These are phyloP conservation scores for Penicillium canescens DNA, from an alignment of 495 filamentous ascomycete genomes.

Conservation along the genomic window DNA sequence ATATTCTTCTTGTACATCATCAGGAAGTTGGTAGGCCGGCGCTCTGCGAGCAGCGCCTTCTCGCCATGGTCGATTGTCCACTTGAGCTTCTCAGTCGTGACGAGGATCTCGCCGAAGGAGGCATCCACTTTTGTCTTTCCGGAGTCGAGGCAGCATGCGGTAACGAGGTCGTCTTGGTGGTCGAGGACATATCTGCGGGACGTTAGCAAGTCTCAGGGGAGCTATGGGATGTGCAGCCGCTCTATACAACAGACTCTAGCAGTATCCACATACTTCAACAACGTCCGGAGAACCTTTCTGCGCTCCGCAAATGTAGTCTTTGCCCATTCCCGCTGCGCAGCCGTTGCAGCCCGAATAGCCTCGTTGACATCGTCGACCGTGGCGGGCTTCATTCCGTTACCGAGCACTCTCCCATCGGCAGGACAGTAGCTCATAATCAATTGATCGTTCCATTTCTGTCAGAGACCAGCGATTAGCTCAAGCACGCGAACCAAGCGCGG, in stretches of 20 bases:
- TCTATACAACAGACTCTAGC: not conserved
- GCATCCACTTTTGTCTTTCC: conserved; percentile 96
- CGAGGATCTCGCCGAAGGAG: conserved; percentile 88
- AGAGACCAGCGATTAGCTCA: not conserved
- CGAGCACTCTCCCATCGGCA: conserved; percentile 82
- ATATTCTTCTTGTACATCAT: conserved; percentile 96
- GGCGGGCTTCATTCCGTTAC: conserved; percentile 70
- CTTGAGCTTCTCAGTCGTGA: conserved; percentile 88
- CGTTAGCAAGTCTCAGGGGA: not conserved
- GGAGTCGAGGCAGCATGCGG: conserved; percentile 88
- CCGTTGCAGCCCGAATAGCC: conserved; percentile 69
- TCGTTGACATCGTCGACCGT: conserved; percentile 78
- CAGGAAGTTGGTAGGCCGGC: conserved; percentile 78
- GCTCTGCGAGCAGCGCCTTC: conserved; percentile 68
- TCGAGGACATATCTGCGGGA: conserved; percentile 68
- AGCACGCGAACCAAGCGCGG: not conserved
- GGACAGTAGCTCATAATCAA: conserved; percentile 74
- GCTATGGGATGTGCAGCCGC: not conserved
- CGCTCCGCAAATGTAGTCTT: conserved; percentile 76
- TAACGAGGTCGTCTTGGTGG: conserved; percentile 85
- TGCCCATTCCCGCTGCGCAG: conserved; percentile 80
- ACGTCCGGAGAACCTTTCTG: conserved; percentile 74
- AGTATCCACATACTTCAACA: conserved; percentile 62
- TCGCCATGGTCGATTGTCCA: conserved; percentile 96
- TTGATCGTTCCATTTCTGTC: conserved; percentile 43